A percentile compares a stretch with the other conserved stretches of the same genome.
phyloP scores from a whole-genome alignment of 345 rosid species.

The Eucalyptus cladocalyx region DNA sequence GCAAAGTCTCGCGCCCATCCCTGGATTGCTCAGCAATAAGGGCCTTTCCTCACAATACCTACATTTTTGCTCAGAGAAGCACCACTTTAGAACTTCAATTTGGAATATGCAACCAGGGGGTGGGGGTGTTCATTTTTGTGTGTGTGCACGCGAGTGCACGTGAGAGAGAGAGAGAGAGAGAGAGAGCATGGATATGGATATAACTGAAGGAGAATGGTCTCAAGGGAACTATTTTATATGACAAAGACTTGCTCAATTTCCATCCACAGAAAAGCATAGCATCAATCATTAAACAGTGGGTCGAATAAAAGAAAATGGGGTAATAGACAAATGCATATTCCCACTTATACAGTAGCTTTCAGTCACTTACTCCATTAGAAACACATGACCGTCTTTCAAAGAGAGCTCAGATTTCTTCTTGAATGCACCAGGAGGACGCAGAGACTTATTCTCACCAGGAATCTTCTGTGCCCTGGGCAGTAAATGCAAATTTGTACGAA shows the following conservation, averaged over 20 bases:
- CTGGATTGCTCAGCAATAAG: slow-evolving; percentile 68
- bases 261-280: neutral
- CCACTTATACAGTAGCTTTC: neutral
- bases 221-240: neutral
- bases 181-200: neutral
- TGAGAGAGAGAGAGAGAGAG: neutral
- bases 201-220: neutral
- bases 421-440: slow-evolving; percentile 98
- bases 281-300: neutral
- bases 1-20: slow-evolving; percentile 95
- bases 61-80: neutral
- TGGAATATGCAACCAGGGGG: neutral
- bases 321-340: neutral
- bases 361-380: slow-evolving; percentile 88
- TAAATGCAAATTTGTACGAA: slow-evolving; percentile 72
- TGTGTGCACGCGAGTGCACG: rapidly evolving
- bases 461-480: slow-evolving; percentile 84
- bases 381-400: slow-evolving; percentile 90
- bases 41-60: slow-evolving; percentile 99
- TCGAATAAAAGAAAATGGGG: neutral
- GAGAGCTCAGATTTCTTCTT: slow-evolving; percentile 98
- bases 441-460: slow-evolving; percentile 83
- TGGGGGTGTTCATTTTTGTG: rapidly evolving
- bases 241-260: neutral
- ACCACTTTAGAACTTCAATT: neutral